Evolutionary conservation across 148 eudicot genomes (phyloP), one percentile per base, ranked within the genome.

Genomic region (Tetragonia tetragonoides): DNA sequence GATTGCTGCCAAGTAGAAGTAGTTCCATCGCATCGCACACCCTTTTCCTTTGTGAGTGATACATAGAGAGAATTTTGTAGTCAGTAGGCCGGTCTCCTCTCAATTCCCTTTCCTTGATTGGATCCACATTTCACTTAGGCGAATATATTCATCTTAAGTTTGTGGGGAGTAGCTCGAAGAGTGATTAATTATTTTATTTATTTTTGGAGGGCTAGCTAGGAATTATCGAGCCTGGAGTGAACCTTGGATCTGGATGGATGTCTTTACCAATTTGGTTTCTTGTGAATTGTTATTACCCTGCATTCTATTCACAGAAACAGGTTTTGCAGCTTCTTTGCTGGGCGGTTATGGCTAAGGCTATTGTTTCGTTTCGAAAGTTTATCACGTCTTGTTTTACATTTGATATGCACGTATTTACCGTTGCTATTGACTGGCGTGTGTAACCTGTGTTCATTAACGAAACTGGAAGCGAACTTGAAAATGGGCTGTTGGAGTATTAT

Each of bases 11-110:
- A 82, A 78, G 81, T 82, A 82, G 84, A 44, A 57, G n/a, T 23
- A 5, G 20, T 54, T 62, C n/a, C 46, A 1, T 10, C 47, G 18
- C 61, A 28, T 38, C 20, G 20, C 42, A 49, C 23, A 47, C 18
- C 75, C 16, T 49, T 66, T 54, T 68, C 67, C 60, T 28, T 5
- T n/a, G 80, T 66, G 23, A 76, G 69, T 75, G 64, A 77, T 73
- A 81, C 80, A 67, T 47, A 76, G 69, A 63, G 78, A 40, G 70
- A 70, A 49, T 82, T 82, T 82, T 82, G 85, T 82, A 82, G 85
- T n/a, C 23, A 78, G 81, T 82, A 82, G 81, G 81, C 39, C 34
- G 57, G 68, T 47, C 64, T 54, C 23, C 37, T 65, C 72, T 59
- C 10, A 24, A 44, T 72, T 38, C 75, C 47, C 68, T 57, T 72